phyloP scores from a whole-genome alignment of 192 early-diverging fungal genomes.

The Lunasporangiospora selenospora region DNA sequence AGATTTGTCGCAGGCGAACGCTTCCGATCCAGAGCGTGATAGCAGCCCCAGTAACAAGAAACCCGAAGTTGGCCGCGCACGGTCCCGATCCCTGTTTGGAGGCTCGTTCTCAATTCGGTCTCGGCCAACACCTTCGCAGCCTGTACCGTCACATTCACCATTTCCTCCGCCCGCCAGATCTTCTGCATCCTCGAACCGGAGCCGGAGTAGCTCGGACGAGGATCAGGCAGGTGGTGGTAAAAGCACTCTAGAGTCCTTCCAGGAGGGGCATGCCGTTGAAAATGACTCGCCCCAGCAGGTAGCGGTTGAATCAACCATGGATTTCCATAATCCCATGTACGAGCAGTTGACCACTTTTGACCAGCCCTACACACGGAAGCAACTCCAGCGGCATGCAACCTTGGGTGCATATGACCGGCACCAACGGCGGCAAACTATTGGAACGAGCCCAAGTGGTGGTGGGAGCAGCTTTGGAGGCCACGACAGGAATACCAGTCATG shows the following conservation, averaged over 20 bases:
- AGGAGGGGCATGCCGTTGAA: constrained; percentile 22
- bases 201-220: constrained; percentile 37
- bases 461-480: background rate
- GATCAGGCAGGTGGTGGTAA: constrained; percentile 19
- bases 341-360: constrained; percentile 41
- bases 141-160: too few relatives aligned
- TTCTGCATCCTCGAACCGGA: background rate
- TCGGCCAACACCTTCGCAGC: background rate
- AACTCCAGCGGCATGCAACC: constrained; percentile 28
- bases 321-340: too few relatives aligned
- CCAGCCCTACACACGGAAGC: constrained; percentile 24
- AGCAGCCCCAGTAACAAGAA: too few relatives aligned
- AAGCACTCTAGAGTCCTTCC: constrained; percentile 15
- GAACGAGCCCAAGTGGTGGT: background rate
- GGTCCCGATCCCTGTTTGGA: constrained; percentile 10
- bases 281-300: constrained; percentile 1
- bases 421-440: constrained; percentile 37
- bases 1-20: background rate
- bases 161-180: background rate
- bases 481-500: too few relatives aligned
- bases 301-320: too few relatives aligned
- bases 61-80: background rate
- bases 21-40: too few relatives aligned
- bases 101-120: constrained; percentile 10
- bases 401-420: constrained; percentile 17